Base-by-base conservation (phyloP, 192 early-diverging fungal species). In the Mortierella claussenii region DNA sequence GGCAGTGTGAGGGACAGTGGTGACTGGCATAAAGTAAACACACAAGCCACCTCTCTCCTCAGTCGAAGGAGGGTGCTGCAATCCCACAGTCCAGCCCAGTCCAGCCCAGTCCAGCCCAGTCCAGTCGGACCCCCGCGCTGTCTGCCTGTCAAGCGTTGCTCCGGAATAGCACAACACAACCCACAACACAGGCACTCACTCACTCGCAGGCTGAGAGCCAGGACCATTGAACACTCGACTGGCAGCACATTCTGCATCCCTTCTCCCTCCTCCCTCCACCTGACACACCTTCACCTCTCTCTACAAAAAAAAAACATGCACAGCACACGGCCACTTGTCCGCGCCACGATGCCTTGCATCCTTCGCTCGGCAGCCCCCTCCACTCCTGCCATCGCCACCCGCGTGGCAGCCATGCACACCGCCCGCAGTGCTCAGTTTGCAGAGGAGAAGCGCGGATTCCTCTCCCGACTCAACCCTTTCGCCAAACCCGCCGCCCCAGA, bases 391-490 rank as follows among this genome's bases (percentile, higher is more conserved):
- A 28, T 7, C n/a, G 15, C 27, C 11, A 32, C 21, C 48, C 6
- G 32, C 13, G 26, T 24, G n/a, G 55, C 65, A 26, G 50, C 66
- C 40, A 27, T 75, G 17, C 71, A 75, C 47, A 76, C 73, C 7
- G 52, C 57, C 24, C 43, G 36, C 36, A 17, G 24, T 24, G 26
- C 43, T 27, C 28, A 13, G 30, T 24, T 13, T 50, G 55, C 64
- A 12, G 64, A 59, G 24, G 73, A 76, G n/a, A 65, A 76, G 54
- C 65, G 64, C 21, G 64, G 73, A 28, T 66, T 76, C 59, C 58
- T 76, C 15, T 76, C 73, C 32, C 52, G 73, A 27, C 64, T 76
- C 36, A 76, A 76, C 58, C 73, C 73, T 4, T 76, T 76, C 37
- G 65, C 73, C 34, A 76, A 67, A 31, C 46, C 73, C 3, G 43